Evolutionary conservation across 371 early-diverging fungal species (phyloP).

Genomic region (Mucor lusitanicus): DNA sequence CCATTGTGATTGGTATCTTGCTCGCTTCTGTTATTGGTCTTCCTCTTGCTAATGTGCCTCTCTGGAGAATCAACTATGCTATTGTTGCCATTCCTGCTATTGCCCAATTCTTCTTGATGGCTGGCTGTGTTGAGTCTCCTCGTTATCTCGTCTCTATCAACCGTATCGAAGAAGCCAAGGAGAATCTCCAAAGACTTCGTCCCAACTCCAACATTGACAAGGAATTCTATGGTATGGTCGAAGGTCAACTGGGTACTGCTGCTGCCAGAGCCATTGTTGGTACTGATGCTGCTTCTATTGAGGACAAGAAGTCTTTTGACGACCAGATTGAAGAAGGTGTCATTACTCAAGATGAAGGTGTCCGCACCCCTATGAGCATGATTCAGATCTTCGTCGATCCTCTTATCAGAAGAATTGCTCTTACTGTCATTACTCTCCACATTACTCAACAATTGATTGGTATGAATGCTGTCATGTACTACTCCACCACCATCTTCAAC

Average conservation of each 20-base stretch:
- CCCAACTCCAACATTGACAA: conserved; percentile 48
- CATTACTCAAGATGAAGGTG: not conserved
- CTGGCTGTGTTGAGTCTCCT: conserved; percentile 74
- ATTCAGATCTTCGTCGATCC: conserved; percentile 46
- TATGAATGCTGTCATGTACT: conserved; percentile 84
- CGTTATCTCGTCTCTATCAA: conserved; percentile 27
- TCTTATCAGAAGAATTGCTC: conserved; percentile 55
- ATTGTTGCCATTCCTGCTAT: conserved; percentile 69
- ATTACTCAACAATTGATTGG: conserved; percentile 79
- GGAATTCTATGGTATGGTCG: conserved; percentile 62
- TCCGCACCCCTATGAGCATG: conserved; percentile 26
- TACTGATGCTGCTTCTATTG: conserved; percentile 83
- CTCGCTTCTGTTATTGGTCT: conserved; percentile 64
- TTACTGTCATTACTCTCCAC: conserved; percentile 46
- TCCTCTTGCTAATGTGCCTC: conserved; percentile 59
- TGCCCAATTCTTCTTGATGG: conserved; percentile 67
- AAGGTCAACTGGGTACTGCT: conserved; percentile 9
- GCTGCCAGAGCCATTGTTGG: conserved; percentile 93
- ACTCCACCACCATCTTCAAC: conserved; percentile 71
- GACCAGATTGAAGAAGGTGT: conserved; percentile 13
- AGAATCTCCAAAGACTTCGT: conserved; percentile 56
- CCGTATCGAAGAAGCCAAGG: conserved; percentile 17
- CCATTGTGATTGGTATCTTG: conserved; percentile 78
- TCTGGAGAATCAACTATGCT: conserved; percentile 69
- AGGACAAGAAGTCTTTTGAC: not conserved